A percentile compares a stretch with the other conserved stretches of the same genome.
Conservation (phyloP, 2,329 filamentous ascomycete genomes). For the Verticillium tricorpus region DNA sequence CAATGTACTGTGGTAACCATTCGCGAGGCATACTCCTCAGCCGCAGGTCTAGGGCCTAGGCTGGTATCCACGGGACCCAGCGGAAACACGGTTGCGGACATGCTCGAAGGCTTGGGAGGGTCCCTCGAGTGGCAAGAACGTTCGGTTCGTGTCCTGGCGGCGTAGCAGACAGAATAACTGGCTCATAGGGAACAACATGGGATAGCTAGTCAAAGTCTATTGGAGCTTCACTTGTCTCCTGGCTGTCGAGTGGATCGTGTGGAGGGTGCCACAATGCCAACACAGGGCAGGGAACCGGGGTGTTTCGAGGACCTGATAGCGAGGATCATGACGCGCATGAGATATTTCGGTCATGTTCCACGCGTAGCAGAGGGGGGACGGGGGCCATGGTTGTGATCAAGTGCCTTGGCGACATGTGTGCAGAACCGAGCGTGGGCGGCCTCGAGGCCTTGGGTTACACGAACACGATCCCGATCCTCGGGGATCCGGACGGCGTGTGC, state of each 20-base stretch:
- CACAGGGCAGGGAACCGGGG: background rate
- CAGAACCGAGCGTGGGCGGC: no score
- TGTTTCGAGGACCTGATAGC: background rate
- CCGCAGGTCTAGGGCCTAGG: background rate
- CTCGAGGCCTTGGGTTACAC: no score
- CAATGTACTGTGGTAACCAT: background rate
- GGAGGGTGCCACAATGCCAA: background rate
- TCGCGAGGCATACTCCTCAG: background rate
- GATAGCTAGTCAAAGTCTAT: background rate
- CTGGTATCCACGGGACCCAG: background rate
- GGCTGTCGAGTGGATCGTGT: background rate
- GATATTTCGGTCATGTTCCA: background rate
- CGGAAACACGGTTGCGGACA: background rate
- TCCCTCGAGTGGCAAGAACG: background rate
- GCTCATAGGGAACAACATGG: background rate
- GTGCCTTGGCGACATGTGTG: background rate
- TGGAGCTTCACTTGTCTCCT: background rate
- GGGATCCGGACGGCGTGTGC: no score
- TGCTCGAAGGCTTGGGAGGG: background rate
- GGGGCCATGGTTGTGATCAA: background rate
- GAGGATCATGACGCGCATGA: background rate
- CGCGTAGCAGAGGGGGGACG: background rate
- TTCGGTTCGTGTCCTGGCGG: background rate
- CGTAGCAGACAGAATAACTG: background rate
- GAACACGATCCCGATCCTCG: no score